Evolutionary conservation across 441 rosid genomes (phyloP).

Genomic region (Bocquillonia castaneifolia): DNA sequence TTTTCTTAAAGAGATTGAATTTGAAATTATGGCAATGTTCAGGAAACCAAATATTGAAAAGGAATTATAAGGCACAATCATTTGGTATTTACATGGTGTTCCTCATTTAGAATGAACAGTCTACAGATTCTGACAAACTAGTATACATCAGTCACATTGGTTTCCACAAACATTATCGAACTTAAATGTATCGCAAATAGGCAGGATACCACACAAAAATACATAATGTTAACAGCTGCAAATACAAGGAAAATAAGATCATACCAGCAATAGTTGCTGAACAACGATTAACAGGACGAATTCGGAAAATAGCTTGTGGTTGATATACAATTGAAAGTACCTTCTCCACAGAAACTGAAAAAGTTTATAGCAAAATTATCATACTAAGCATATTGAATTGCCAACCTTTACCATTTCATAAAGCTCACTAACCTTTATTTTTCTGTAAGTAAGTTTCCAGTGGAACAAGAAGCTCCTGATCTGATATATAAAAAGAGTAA

Average conservation of each 20-base stretch:
- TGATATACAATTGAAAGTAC: slow-evolving; percentile 85
- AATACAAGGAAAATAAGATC: slow-evolving; percentile 6
- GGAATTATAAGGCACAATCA: not conserved
- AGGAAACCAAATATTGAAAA: too few relatives aligned
- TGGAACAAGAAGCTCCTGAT: slow-evolving; percentile 78
- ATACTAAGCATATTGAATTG: slow-evolving; percentile 2
- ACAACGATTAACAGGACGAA: slow-evolving; percentile 84
- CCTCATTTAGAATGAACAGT: not conserved
- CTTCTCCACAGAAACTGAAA: slow-evolving; percentile 95
- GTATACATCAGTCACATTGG: not conserved
- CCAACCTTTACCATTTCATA: not conserved
- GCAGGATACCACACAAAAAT: not conserved
- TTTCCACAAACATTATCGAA: too few relatives aligned
- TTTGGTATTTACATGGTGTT: not conserved
- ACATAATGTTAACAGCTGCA: not conserved
- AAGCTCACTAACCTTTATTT: slow-evolving; percentile 50
- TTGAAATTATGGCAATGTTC: too few relatives aligned
- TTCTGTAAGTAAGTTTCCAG: slow-evolving; percentile 83
- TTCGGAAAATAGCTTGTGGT: slow-evolving; percentile 90
- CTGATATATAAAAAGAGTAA: slow-evolving; percentile 73
- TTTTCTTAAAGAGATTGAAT: not conserved
- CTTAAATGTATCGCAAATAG: not conserved
- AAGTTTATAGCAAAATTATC: not conserved
- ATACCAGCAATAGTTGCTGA: slow-evolving; percentile 90
- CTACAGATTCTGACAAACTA: not conserved